Conservation (phyloP, 2,329 filamentous ascomycete species). For the Orbilia ellipsospora region DNA sequence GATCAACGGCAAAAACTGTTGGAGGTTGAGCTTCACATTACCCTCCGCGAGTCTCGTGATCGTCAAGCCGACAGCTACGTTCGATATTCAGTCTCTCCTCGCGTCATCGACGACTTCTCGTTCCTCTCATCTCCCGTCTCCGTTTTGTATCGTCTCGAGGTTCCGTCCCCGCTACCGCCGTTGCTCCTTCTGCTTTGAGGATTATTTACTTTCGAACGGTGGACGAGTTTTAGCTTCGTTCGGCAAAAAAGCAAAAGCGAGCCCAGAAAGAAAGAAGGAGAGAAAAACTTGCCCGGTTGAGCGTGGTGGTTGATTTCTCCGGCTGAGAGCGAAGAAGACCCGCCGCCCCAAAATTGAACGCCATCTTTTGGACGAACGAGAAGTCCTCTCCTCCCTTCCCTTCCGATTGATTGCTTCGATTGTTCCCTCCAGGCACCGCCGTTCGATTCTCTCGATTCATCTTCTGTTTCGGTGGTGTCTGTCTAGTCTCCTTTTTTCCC, state of each 20-base stretch:
- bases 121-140: not conserved
- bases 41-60: no score
- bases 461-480: not conserved
- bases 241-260: conserved; percentile 40
- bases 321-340: no score
- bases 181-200: no score
- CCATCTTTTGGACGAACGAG: not conserved
- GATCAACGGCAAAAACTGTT: no score
- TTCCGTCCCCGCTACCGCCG: no score
- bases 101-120: no score
- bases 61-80: no score
- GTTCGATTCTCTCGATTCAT: not conserved
- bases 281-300: conserved; percentile 10
- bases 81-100: no score
- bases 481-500: no score
- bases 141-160: conserved; percentile 9
- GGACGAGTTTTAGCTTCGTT: conserved; percentile 9
- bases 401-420: conserved; percentile 2
- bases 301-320: conserved; percentile 7
- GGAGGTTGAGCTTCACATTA: no score
- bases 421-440: not conserved
- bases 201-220: not conserved
- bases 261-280: no score
- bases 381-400: not conserved
- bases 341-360: no score